Percentiles rank a stretch among this genome's conserved stretches.
These are phyloP conservation scores for Pleurotus tuoliensis DNA, from an alignment of 768 basidiomycete genomes.

Conservation along the genomic window DNA sequence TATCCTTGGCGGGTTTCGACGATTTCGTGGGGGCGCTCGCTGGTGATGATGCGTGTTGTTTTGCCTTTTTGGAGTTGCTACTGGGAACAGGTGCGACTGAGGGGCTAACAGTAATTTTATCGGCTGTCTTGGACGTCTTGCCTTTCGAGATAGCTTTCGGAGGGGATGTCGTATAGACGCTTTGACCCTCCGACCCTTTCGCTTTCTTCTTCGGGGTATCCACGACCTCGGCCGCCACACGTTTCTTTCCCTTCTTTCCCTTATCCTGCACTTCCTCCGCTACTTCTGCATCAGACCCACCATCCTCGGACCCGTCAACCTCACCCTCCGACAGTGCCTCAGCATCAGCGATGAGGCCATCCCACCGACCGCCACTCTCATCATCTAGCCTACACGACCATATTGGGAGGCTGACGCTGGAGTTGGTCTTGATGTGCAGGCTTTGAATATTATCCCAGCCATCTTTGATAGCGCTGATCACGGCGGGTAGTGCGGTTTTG, in stretches of 20 bases:
- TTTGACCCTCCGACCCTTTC: slow-evolving; percentile 23
- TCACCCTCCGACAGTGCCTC: slow-evolving; percentile 16
- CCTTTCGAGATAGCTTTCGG: slow-evolving; percentile 12
- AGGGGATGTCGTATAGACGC: slow-evolving; percentile 8
- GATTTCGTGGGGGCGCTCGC: background rate
- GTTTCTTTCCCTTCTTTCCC: slow-evolving; percentile 12
- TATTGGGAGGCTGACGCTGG: slow-evolving; percentile 82
- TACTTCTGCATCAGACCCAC: slow-evolving; percentile 13
- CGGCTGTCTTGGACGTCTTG: background rate
- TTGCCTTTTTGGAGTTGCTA: slow-evolving; percentile 14
- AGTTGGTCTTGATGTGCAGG: slow-evolving; percentile 86
- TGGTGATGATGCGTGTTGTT: slow-evolving; percentile 8
- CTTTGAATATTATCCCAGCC: slow-evolving; percentile 92
- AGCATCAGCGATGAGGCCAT: slow-evolving; percentile 34
- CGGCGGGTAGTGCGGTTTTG: slow-evolving; percentile 67
- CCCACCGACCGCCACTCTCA: slow-evolving; percentile 57
- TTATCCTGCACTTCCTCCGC: slow-evolving; percentile 22
- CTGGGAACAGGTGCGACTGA: background rate
- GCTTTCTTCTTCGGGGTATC: slow-evolving; percentile 44
- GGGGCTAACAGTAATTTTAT: background rate
- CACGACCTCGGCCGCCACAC: slow-evolving; percentile 24
- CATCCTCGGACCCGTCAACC: slow-evolving; percentile 21
- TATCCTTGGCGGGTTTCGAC: slow-evolving; percentile 8
- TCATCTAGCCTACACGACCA: slow-evolving; percentile 79
- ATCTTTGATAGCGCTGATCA: slow-evolving; percentile 66